Evolutionary conservation across 352 stramenopile species (phyloP), one percentile per base, ranked within the genome.

Genomic region (Globisporangium heterothallicum): DNA sequence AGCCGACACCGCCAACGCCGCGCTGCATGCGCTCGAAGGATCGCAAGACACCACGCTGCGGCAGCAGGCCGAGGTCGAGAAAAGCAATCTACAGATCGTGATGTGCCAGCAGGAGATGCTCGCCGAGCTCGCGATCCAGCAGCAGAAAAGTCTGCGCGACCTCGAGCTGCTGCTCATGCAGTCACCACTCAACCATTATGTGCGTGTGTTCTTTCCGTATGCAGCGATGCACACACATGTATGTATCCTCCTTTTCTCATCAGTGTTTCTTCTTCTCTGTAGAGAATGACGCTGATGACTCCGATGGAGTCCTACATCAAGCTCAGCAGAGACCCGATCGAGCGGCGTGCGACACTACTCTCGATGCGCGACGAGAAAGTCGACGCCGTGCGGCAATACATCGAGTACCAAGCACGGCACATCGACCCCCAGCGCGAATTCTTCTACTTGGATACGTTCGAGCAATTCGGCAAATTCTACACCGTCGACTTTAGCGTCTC

Each of bases 251-350:
- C 14, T 50, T 22, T 19, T 3, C 56, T 24, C 3, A 27, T 13
- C n/a, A n/a, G 30, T n/a, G n/a, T n/a, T n/a, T n/a, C n/a, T n/a
- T n/a, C n/a, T n/a, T n/a, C n/a, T n/a, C n/a, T 56, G 24, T 41
- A 86, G 75, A 64, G 72, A 16, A 63, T 68, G 56, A 77, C 75
- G 34, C 56, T 86, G 14, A 86, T 86, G 75, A 82, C 72, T 13
- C 75, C 75, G 12, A 86, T 86, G 72, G 75, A 84, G 51, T 78
- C 68, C 53, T 78, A 64, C 53, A 84, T 86, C 46, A 71, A 70
- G 3, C 68, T 86, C 6, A 54, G 63, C 0, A 64, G 61, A 22
- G 68, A 86, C 47, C 66, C 61, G 3, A 29, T 19, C 9, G 63
- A 74, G 36, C 68, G 75, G 0, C 71, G 72, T 21, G 45, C 47